phyloP scores from a whole-genome alignment of 495 filamentous ascomycete species.

The Penicillium egyptiacum region DNA sequence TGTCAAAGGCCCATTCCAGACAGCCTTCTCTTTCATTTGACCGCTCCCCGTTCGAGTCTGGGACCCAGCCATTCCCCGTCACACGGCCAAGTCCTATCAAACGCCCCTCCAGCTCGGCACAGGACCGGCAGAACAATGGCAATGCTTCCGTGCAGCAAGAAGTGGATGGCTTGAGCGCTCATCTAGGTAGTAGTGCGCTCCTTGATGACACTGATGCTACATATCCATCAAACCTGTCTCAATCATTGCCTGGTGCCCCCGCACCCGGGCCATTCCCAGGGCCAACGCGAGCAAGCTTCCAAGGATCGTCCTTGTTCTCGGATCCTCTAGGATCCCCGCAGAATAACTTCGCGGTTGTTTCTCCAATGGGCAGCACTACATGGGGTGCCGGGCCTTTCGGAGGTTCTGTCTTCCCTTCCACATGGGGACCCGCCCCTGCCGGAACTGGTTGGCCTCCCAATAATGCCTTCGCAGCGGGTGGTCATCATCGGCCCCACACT shows the following conservation, averaged over 20 bases:
- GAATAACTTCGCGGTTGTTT: conserved; percentile 32
- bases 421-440: conserved; percentile 18
- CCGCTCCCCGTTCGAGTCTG: conserved; percentile 43
- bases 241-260: conserved; percentile 42
- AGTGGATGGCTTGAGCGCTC: conserved; percentile 72
- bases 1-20: conserved; percentile 56
- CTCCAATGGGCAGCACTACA: conserved; percentile 36
- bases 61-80: conserved; percentile 61
- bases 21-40: conserved; percentile 62
- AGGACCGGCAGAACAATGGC: conserved; percentile 50
- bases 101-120: conserved; percentile 76
- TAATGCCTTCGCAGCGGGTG: conserved; percentile 49
- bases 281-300: conserved; percentile 47
- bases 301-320: conserved; percentile 49
- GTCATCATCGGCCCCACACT: conserved; percentile 45
- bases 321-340: conserved; percentile 48
- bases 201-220: conserved; percentile 73
- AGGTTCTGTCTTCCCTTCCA: conserved; percentile 38
- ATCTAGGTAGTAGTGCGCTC: conserved; percentile 92
- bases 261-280: conserved; percentile 35
- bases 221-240: conserved; percentile 41
- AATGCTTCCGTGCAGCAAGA: conserved; percentile 41
- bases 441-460: conserved; percentile 52
- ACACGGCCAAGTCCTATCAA: conserved; percentile 84
- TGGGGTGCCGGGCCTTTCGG: conserved; percentile 49